phyloP scores from a whole-genome alignment of 1,284 basidiomycete genomes.

The Gomphus bonarii region DNA sequence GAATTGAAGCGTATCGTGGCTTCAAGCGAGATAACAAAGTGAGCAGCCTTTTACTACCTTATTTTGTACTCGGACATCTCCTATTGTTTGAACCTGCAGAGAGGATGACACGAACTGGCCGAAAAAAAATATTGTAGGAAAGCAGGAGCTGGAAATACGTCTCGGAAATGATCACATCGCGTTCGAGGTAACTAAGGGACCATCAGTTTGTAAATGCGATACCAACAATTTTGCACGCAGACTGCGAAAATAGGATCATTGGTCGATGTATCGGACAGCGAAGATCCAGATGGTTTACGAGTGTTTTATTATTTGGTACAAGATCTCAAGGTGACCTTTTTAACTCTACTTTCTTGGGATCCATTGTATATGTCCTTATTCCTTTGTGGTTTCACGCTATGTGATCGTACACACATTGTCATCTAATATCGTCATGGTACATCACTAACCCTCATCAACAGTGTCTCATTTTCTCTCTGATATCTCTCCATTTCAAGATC shows the following conservation, averaged over 20 bases:
- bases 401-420: not conserved
- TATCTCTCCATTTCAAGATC: conserved; percentile 98
- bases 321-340: conserved; percentile 73
- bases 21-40: conserved; percentile 94
- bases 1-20: conserved; percentile 95
- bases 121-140: conserved; percentile 96
- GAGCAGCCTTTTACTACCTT: conserved; percentile 18
- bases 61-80: not conserved
- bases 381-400: not conserved
- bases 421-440: not conserved
- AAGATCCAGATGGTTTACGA: conserved; percentile 95
- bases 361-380: not conserved
- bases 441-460: conserved; percentile 23
- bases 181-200: conserved; percentile 68
- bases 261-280: conserved; percentile 93
- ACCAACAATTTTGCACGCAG: conserved; percentile 29
- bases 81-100: conserved; percentile 35
- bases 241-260: conserved; percentile 97
- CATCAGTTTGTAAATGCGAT: not conserved
- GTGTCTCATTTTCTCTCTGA: conserved; percentile 97
- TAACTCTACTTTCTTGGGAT: conserved; percentile 10
- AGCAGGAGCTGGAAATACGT: conserved; percentile 94
- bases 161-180: conserved; percentile 94
- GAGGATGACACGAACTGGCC: conserved; percentile 99
- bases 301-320: conserved; percentile 99